Conservation (phyloP, 176 grass and related monocot species). For the Oryza rufipogon region DNA sequence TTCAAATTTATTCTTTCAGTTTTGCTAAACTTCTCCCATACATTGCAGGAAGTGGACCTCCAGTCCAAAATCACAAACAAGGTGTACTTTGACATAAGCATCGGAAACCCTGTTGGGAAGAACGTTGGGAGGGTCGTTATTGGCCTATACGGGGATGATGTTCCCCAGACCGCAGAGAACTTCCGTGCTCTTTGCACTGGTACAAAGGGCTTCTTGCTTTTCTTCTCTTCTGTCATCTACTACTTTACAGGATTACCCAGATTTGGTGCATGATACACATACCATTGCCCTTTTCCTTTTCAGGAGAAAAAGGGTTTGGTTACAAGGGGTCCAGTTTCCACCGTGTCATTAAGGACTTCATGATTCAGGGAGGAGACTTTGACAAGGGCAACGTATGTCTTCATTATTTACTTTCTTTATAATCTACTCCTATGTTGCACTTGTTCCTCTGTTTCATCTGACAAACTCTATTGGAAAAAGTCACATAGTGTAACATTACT, state of each 20-base stretch:
- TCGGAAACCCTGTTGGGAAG: constrained; percentile 67
- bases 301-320: constrained; percentile 93
- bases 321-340: constrained; percentile 91
- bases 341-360: constrained; percentile 92
- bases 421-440: not conserved
- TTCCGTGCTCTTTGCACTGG: constrained; percentile 92
- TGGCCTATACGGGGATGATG: constrained; percentile 84
- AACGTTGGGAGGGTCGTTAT: constrained; percentile 87
- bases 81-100: constrained; percentile 97
- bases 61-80: constrained; percentile 93
- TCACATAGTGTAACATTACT: not conserved
- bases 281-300: not conserved
- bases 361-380: constrained; percentile 99
- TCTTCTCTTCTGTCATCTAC: not conserved
- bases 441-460: not conserved
- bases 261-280: not conserved
- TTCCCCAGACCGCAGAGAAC: constrained; percentile 85
- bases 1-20: not conserved
- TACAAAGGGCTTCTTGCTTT: not conserved
- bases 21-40: not conserved
- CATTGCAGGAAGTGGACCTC: constrained; percentile 60
- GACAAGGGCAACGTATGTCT: constrained; percentile 86
- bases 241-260: not conserved
- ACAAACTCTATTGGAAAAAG: not conserved
- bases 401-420: constrained; percentile 2